Evolutionary conservation across 2,329 filamentous ascomycete species (phyloP), one percentile per base, ranked within the genome.

Genomic region (Ophiostoma montium): DNA sequence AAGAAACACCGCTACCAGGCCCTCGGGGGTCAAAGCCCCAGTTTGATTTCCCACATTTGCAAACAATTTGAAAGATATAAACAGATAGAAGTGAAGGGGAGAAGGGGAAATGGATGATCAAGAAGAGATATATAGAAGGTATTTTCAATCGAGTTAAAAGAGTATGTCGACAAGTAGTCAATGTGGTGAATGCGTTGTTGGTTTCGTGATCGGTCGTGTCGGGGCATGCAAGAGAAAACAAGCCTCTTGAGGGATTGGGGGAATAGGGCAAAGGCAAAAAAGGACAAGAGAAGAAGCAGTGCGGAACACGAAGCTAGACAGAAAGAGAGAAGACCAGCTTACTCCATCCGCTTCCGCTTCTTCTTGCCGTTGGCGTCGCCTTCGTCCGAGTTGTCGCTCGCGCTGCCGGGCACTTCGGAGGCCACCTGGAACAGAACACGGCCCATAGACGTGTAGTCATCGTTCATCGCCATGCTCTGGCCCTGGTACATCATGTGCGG

Each of bases 341-440:
- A 84, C 51, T 81, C 76, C 36, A 75, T 75, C 62, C 85, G 81
- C 78, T 82, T 85, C 67, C 81, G 75, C 82, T 90, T 92, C 75
- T 86, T 86, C 70, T 80, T 78, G 62, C 73, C 69, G 58, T 68
- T 67, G 54, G 67, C 68, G 52, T 69, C 63, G 53, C 71, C 68
- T 44, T 74, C 73, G 19, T 76, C 75, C 2, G 74, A 76, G 35
- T 67, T 57, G n/a, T 79, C 76, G 58, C 71, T 77, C 12, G 69
- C 68, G 58, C 76, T 85, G 55, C 80, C 80, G 35, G 84, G 79
- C 47, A 84, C 74, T 57, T 84, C 82, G 30, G 84, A 76, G 27
- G 85, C 80, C 49, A 87, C 80, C 64, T 89, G 84, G 70, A 88
- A 94, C 54, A 94, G 77, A 38, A 86, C 83, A 61, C 82, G 82